These are phyloP conservation scores for Nemophila menziesii DNA, from an alignment of 257 asterid genomes.

Conservation along the genomic window DNA sequence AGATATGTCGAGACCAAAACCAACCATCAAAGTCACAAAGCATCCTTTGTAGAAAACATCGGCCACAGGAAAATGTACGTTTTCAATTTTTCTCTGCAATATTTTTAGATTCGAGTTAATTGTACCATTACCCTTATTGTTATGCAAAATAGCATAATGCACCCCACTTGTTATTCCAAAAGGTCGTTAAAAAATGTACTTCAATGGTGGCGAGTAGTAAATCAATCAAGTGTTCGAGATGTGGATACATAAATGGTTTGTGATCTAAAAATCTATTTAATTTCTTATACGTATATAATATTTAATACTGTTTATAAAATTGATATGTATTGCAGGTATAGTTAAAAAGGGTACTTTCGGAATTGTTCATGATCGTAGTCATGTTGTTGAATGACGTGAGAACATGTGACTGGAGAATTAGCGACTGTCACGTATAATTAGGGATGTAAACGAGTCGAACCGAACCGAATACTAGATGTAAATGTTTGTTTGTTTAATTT, in stretches of 20 bases:
- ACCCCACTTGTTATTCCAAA: too few relatives aligned
- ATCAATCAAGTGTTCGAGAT: constrained; percentile 45
- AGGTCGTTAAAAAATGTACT: constrained; percentile 53
- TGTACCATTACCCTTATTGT: too few relatives aligned
- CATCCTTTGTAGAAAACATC: constrained; percentile 64
- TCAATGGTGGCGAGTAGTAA: constrained; percentile 36
- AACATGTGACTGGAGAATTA: too few relatives aligned
- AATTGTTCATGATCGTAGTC: constrained; percentile 48
- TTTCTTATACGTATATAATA: neutral
- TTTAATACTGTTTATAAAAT: neutral
- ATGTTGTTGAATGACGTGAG: constrained; percentile 26
- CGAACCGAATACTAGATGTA: too few relatives aligned
- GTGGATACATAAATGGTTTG: constrained; percentile 73
- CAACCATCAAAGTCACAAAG: constrained; percentile 46
- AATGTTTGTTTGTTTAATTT: too few relatives aligned
- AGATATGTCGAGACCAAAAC: constrained; percentile 33
- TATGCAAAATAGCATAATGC: too few relatives aligned
- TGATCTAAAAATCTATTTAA: constrained; percentile 8
- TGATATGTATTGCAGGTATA: constrained; percentile 40
- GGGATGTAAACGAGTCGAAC: too few relatives aligned
- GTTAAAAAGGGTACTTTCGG: constrained; percentile 56
- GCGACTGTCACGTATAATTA: too few relatives aligned
- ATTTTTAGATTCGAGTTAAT: too few relatives aligned
- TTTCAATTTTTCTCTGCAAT: neutral
- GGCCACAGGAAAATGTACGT: constrained; percentile 74